Percentiles rank a stretch among this genome's conserved stretches.
Evolutionary conservation across 2,329 filamentous ascomycete species (phyloP).

Genomic region (Aspergillus japonicus): DNA sequence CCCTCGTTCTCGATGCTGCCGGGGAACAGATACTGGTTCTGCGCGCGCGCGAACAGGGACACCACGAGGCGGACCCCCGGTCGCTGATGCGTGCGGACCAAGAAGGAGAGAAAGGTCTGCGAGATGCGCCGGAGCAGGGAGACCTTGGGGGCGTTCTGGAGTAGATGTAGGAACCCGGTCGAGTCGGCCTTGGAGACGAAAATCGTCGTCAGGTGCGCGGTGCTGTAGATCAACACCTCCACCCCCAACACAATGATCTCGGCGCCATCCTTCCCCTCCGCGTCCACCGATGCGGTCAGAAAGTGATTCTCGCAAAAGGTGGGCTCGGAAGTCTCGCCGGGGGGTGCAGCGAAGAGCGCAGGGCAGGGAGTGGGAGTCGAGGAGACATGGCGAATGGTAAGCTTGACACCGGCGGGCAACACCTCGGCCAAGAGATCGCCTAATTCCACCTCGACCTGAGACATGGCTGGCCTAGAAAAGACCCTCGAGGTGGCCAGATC

Average conservation of each 20-base stretch:
- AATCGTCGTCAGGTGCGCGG: conserved; percentile 74
- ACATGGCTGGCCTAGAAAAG: conserved; percentile 16
- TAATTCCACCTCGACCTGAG: conserved; percentile 37
- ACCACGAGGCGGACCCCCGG: conserved; percentile 69
- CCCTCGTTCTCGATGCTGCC: conserved; percentile 79
- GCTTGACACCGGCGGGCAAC: conserved; percentile 54
- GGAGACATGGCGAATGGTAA: conserved; percentile 81
- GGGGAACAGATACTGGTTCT: conserved; percentile 92
- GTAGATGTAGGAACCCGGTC: conserved; percentile 75
- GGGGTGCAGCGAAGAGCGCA: conserved; percentile 76
- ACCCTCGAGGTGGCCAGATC: neutral
- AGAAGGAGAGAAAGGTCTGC: conserved; percentile 71
- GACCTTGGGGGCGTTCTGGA: conserved; percentile 61
- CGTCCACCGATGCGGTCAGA: conserved; percentile 56
- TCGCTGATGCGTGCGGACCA: conserved; percentile 67
- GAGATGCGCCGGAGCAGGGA: conserved; percentile 70
- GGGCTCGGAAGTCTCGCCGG: conserved; percentile 66
- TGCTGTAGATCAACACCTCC: conserved; percentile 85
- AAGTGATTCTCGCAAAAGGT: conserved; percentile 90
- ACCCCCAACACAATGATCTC: conserved; percentile 76
- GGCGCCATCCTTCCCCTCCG: conserved; percentile 26
- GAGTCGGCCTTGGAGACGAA: conserved; percentile 98
- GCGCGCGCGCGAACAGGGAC: conserved; percentile 87
- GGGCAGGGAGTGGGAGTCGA: conserved; percentile 74
- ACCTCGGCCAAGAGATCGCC: conserved; percentile 51